phyloP scores from a whole-genome alignment of 345 rosid genomes.

The Lagerstroemia speciosa region DNA sequence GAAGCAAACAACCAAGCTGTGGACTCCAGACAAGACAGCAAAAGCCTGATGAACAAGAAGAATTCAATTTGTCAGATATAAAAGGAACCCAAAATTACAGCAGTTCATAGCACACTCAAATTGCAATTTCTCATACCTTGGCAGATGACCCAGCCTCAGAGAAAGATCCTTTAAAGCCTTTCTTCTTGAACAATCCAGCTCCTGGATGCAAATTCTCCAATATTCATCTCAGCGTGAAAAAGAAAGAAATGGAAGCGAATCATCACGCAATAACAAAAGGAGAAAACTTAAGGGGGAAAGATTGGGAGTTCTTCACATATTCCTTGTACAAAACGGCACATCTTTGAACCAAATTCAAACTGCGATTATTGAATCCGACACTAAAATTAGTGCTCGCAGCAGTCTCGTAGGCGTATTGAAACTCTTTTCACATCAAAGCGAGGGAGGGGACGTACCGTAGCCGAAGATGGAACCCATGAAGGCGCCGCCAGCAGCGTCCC shows the following conservation, averaged over 20 bases:
- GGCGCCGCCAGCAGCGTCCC: constrained; percentile 83
- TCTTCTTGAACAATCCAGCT: constrained; percentile 67
- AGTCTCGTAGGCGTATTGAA: too few species aligned
- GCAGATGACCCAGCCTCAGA: constrained; percentile 81
- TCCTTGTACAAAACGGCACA: too few species aligned
- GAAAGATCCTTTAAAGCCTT: constrained; percentile 75
- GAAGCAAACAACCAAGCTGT: constrained; percentile 67
- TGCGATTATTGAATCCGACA: too few species aligned
- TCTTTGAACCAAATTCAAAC: too few species aligned
- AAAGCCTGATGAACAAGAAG: constrained; percentile 33
- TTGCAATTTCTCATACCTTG: constrained; percentile 37
- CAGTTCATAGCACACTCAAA: neutral
- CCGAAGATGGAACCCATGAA: constrained; percentile 84
- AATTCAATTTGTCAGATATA: neutral
- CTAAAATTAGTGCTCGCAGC: neutral
- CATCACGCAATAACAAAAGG: too few species aligned
- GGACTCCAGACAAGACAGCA: constrained; percentile 64
- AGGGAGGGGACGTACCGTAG: constrained; percentile 34
- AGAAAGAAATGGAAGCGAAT: too few species aligned
- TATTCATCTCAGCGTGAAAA: constrained; percentile 3
- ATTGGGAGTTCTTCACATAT: too few species aligned
- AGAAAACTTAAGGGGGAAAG: too few species aligned
- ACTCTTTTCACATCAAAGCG: neutral
- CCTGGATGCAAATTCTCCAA: constrained; percentile 34
- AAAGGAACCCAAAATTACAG: too few species aligned